Conservation (phyloP, 2,329 filamentous ascomycete species). For the Podosphaera fusca region DNA sequence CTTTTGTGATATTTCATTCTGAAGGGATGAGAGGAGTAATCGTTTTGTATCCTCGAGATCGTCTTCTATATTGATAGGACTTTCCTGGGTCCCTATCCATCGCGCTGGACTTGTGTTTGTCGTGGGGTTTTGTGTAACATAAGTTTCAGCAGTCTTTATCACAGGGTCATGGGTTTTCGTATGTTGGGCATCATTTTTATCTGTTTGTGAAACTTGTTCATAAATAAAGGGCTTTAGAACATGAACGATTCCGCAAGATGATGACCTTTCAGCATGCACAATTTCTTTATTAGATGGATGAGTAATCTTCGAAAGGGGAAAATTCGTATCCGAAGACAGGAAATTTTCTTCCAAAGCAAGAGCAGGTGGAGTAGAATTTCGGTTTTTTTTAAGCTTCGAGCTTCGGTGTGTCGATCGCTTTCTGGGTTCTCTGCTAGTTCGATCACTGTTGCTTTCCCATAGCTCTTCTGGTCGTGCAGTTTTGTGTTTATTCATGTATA, state of each 20-base stretch:
- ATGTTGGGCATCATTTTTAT: conserved; percentile 11
- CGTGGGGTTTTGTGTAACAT: conserved; percentile 13
- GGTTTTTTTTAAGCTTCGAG: conserved; percentile 14
- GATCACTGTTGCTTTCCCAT: conserved; percentile 32
- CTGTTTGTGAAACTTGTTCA: conserved; percentile 5
- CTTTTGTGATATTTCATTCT: conserved; percentile 38
- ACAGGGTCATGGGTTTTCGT: conserved; percentile 10
- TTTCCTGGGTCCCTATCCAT: conserved; percentile 28
- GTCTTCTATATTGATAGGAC: conserved; percentile 30
- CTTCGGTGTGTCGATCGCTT: conserved; percentile 7
- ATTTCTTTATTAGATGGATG: conserved; percentile 3
- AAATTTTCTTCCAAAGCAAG: conserved; percentile 17
- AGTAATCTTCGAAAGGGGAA: conserved; percentile 1
- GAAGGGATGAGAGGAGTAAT: conserved; percentile 55
- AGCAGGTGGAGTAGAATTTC: conserved; percentile 1
- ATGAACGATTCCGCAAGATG: conserved; percentile 5
- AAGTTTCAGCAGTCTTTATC: conserved; percentile 14
- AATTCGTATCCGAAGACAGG: conserved; percentile 7
- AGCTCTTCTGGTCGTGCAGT: conserved; percentile 60
- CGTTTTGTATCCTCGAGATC: conserved; percentile 36
- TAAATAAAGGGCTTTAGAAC: neutral
- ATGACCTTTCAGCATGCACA: neutral
- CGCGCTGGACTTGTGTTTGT: conserved; percentile 18
- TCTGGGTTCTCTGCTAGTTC: conserved; percentile 25
- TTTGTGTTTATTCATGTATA: conserved; percentile 83